Base-by-base conservation (phyloP, 345 rosid species). In the Crucihimalaya himalaica region DNA sequence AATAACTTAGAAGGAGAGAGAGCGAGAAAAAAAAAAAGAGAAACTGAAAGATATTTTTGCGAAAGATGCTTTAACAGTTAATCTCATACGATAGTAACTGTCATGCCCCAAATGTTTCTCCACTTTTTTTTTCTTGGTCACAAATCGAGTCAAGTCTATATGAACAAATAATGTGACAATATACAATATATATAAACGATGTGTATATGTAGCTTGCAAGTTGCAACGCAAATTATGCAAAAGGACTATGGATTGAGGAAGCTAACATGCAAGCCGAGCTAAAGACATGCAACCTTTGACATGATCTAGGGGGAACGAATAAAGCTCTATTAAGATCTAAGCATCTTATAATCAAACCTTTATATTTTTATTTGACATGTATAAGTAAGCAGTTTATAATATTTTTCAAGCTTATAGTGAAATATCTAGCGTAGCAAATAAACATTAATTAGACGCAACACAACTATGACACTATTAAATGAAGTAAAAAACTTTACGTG, bases 211-310 rank as follows among this genome's bases (percentile, higher is more conserved):
- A n/a, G 42, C 14, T 55, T 15, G 25, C 29, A 55, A n/a, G n/a
- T 45, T 15, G 31, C 53, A 43, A 14, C 27, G 53, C 55, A 45
- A 64, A 63, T 31, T 31, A 31, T n/a, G n/a, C n/a, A 34, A 8
- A 15, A 43, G 37, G 19, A 52, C 1, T 45, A 10, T 31, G 58
- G 29, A 23, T 54, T 65, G 47, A 65, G 42, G 50, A 57, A 55
- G 51, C 60, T 59, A 74, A 74, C 78, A 58, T 74, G 72, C 54
- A 58, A 66, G 31, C 60, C 35, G 58, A 58, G 55, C 64, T 57
- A 66, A 58, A 66, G 78, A 48, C 62, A 58, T 74, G 54, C 68
- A 74, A 66, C 73, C 73, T 66, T 74, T 74, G 68, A 66, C 54
- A 66, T 68, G 73, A 66, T 66, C 78, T 60, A 28, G 8, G 63